These are phyloP conservation scores for Pichia sp. DNA, from an alignment of 1,139 yeast species.

Conservation along the genomic window DNA sequence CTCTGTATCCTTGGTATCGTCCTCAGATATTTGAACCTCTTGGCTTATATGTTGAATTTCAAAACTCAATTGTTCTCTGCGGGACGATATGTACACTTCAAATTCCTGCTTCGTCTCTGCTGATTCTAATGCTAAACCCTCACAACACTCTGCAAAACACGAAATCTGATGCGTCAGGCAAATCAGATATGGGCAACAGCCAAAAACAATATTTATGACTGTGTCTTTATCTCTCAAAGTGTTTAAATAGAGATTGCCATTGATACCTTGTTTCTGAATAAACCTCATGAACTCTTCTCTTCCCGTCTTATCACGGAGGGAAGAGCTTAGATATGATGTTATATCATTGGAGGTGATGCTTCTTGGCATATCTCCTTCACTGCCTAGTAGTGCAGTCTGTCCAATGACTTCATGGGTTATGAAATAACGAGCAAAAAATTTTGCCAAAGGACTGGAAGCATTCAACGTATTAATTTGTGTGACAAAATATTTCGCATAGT, in stretches of 20 bases:
- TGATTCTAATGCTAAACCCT: conserved; percentile 33
- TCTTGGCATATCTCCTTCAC: not conserved
- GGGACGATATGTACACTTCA: conserved; percentile 25
- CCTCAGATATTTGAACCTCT: conserved; percentile 12
- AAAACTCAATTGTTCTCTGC: conserved; percentile 24
- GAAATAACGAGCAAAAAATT: conserved; percentile 37
- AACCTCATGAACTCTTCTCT: conserved; percentile 2
- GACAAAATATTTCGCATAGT: conserved; percentile 37
- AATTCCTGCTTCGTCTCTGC: conserved; percentile 21
- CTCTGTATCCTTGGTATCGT: conserved; percentile 18
- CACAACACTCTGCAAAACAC: conserved; percentile 35
- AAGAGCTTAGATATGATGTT: not conserved
- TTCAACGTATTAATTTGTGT: conserved; percentile 27
- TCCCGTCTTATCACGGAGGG: not conserved
- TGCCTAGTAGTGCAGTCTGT: conserved; percentile 36
- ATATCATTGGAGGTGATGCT: conserved; percentile 21
- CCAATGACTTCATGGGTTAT: conserved; percentile 41
- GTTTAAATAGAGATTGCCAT: not conserved
- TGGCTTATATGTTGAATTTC: conserved; percentile 30
- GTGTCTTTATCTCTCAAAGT: conserved; percentile 26
- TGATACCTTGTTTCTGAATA: not conserved
- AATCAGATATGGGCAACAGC: conserved; percentile 38
- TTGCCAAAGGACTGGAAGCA: conserved; percentile 31
- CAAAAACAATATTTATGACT: conserved; percentile 37
- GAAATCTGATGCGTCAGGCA: conserved; percentile 36